phyloP scores from a whole-genome alignment of 2,329 filamentous ascomycete species.

The Fusarium sp. region DNA sequence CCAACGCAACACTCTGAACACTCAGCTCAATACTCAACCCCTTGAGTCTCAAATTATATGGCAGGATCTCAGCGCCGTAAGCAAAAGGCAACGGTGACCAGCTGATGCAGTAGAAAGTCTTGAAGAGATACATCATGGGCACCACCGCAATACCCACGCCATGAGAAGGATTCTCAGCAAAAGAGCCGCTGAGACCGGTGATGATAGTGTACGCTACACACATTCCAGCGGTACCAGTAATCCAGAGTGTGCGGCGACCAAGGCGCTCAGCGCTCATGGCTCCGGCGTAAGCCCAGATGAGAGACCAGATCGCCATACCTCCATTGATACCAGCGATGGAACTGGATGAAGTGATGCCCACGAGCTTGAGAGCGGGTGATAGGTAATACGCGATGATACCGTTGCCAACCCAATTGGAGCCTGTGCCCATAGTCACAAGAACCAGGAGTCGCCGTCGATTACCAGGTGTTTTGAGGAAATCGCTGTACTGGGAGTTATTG shows the following conservation, averaged over 20 bases:
- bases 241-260: slow-evolving; percentile 33
- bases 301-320: slow-evolving; percentile 37
- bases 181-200: slow-evolving; percentile 7
- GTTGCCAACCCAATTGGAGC: slow-evolving; percentile 75
- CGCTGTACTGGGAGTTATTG: slow-evolving; percentile 65
- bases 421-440: slow-evolving; percentile 71
- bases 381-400: slow-evolving; percentile 75
- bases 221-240: slow-evolving; percentile 27
- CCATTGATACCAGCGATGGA: slow-evolving; percentile 36
- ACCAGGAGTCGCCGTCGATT: slow-evolving; percentile 73
- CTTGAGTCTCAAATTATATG: slow-evolving; percentile 47
- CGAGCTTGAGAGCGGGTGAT: slow-evolving; percentile 60
- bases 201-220: slow-evolving; percentile 21
- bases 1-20: slow-evolving; percentile 34
- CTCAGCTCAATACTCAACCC: slow-evolving; percentile 40
- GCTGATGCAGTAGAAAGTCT: slow-evolving; percentile 43
- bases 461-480: slow-evolving; percentile 72
- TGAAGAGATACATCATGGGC: slow-evolving; percentile 35
- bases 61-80: slow-evolving; percentile 48
- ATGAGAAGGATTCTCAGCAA: slow-evolving; percentile 25
- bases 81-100: slow-evolving; percentile 47
- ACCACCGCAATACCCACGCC: slow-evolving; percentile 32
- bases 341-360: slow-evolving; percentile 26
- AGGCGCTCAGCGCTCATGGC: slow-evolving; percentile 31
- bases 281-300: slow-evolving; percentile 25